These are phyloP conservation scores for Neurospora sp. DNA, from an alignment of 2,329 filamentous ascomycete genomes.

Conservation along the genomic window DNA sequence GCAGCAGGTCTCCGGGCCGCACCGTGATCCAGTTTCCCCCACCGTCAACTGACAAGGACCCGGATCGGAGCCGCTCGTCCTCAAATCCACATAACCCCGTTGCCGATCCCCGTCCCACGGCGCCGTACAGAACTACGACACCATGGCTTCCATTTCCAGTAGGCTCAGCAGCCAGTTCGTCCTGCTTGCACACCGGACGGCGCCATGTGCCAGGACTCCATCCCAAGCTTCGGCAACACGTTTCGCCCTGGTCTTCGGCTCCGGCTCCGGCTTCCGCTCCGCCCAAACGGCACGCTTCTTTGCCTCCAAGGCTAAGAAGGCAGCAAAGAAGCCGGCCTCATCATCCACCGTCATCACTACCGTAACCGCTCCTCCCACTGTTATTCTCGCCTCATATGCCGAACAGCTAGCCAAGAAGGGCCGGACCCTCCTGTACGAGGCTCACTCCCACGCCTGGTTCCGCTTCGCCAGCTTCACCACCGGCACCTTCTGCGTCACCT, in stretches of 20 bases:
- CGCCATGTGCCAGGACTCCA: constrained; percentile 5
- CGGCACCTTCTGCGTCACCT: constrained; percentile 41
- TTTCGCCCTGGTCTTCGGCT: not conserved
- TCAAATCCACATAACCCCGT: not conserved
- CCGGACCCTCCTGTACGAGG: constrained; percentile 53
- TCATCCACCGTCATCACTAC: constrained; percentile 4
- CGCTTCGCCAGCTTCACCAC: constrained; percentile 49
- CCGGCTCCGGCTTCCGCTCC: constrained; percentile 1
- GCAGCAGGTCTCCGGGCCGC: not conserved
- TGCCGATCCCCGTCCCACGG: not conserved
- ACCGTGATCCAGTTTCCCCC: not conserved
- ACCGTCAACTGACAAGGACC: not conserved
- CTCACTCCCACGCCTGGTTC: constrained; percentile 53
- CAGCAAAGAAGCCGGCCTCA: constrained; percentile 1
- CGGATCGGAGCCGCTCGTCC: not conserved
- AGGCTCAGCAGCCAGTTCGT: constrained; percentile 17
- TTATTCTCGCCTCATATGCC: constrained; percentile 29
- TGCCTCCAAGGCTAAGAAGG: not conserved
- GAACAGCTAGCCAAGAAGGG: constrained; percentile 45
- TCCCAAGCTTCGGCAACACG: not conserved
- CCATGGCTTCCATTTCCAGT: constrained; percentile 28
- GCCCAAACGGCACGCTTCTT: constrained; percentile 1
- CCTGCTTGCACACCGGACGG: constrained; percentile 12
- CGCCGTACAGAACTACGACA: not conserved
- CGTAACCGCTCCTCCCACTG: constrained; percentile 3